phyloP scores from a whole-genome alignment of 2,329 filamentous ascomycete species.

The Ophiostoma sp. region DNA sequence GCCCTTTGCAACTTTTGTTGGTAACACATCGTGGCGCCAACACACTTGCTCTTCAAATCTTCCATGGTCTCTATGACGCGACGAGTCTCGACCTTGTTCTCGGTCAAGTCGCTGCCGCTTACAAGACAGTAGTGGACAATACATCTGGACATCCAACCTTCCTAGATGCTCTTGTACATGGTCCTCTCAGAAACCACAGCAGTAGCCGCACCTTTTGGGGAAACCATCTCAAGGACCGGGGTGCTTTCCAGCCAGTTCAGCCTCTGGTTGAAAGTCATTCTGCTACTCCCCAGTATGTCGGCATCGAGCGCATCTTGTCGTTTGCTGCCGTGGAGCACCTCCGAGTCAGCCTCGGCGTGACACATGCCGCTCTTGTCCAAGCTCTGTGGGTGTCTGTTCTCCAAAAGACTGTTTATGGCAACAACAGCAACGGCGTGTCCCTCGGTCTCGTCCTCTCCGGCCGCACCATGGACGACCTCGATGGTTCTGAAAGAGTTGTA shows the following conservation, averaged over 20 bases:
- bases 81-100: constrained; percentile 72
- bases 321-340: constrained; percentile 51
- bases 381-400: constrained; percentile 70
- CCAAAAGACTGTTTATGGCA: constrained; percentile 46
- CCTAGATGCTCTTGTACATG: constrained; percentile 65
- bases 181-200: constrained; percentile 59
- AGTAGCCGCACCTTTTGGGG: constrained; percentile 65
- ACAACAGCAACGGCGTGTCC: constrained; percentile 47
- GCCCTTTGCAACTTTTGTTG: constrained; percentile 55
- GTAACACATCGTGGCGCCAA: constrained; percentile 34
- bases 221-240: constrained; percentile 47
- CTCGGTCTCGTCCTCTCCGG: constrained; percentile 80
- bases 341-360: constrained; percentile 65
- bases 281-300: constrained; percentile 18
- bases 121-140: constrained; percentile 36
- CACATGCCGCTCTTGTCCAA: constrained; percentile 76
- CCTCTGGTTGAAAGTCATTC: constrained; percentile 24
- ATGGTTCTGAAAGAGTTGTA: constrained; percentile 64
- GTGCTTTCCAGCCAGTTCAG: constrained; percentile 33
- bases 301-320: constrained; percentile 36
- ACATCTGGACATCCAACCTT: constrained; percentile 54
- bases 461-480: constrained; percentile 67
- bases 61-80: constrained; percentile 87
- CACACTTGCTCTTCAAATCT: constrained; percentile 66
- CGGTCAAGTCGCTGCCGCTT: constrained; percentile 54